Percentiles rank a stretch among this genome's conserved stretches.
These are phyloP conservation scores for Noccaea bulbosa DNA, from an alignment of 345 rosid species.

Conservation along the genomic window DNA sequence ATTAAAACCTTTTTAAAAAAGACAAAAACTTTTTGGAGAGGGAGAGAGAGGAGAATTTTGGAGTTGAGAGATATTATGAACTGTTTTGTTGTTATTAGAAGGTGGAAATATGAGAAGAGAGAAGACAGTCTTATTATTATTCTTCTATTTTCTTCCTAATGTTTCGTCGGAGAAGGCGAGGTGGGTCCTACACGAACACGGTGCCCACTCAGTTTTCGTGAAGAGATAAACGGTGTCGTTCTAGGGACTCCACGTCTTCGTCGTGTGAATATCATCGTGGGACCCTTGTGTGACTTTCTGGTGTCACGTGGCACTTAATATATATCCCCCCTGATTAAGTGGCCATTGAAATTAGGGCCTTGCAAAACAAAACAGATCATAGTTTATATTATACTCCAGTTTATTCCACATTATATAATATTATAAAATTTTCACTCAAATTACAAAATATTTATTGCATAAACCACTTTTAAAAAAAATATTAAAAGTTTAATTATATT, in stretches of 20 bases:
- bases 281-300: not conserved
- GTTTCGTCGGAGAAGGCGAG: conserved; percentile 30
- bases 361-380: not conserved
- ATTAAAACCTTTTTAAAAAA: not conserved
- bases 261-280: conserved; percentile 34
- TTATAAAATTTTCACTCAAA: no score
- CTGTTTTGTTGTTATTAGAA: not conserved
- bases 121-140: not conserved
- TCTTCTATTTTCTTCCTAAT: not conserved
- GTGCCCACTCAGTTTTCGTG: conserved; percentile 48
- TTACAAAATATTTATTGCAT: no score
- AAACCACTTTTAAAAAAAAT: no score
- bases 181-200: conserved; percentile 45
- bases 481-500: no score
- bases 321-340: not conserved
- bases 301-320: conserved; percentile 20
- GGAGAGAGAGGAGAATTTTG: conserved; percentile 15
- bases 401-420: no score
- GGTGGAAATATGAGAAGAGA: not conserved
- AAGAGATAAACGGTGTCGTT: conserved; percentile 28
- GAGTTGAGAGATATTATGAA: not conserved
- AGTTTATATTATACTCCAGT: no score
- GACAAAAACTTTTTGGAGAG: not conserved
- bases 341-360: not conserved
- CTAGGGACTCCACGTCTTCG: conserved; percentile 25